These are phyloP conservation scores for Cochlearia excelsa DNA, from an alignment of 345 rosid genomes.

Conservation along the genomic window DNA sequence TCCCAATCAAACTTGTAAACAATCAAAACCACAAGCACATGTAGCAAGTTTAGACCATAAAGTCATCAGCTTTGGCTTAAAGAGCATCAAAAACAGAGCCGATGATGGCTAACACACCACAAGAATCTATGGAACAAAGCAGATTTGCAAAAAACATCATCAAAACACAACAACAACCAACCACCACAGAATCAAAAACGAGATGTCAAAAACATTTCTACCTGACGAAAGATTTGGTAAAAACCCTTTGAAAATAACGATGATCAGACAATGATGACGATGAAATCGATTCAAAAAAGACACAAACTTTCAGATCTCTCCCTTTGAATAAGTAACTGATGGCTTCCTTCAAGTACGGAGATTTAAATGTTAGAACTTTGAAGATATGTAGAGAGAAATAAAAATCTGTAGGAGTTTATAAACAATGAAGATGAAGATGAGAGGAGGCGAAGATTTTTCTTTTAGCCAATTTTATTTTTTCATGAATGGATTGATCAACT, in stretches of 20 bases:
- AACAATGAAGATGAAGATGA: background rate
- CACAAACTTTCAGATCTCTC: background rate
- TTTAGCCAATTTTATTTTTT: no score
- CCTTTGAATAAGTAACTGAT: background rate
- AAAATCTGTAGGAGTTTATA: no score
- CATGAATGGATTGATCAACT: conserved; percentile 26
- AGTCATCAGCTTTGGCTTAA: background rate
- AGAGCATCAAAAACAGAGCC: background rate
- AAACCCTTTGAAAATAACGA: background rate
- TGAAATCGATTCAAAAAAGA: no score
- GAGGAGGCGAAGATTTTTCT: background rate
- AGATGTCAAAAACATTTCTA: background rate
- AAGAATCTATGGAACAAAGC: background rate
- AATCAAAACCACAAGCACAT: background rate
- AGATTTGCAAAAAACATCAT: background rate
- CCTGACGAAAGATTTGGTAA: background rate
- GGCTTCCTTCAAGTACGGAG: background rate
- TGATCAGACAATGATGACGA: background rate
- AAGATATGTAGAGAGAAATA: background rate
- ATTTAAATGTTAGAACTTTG: background rate
- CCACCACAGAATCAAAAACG: background rate
- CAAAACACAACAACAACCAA: background rate
- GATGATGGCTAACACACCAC: background rate
- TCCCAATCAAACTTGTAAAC: background rate
- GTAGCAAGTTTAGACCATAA: background rate